A percentile compares a stretch with the other conserved stretches of the same genome.
phyloP scores from a whole-genome alignment of 164 flowering plant genomes.

The Aristolochia contorta region DNA sequence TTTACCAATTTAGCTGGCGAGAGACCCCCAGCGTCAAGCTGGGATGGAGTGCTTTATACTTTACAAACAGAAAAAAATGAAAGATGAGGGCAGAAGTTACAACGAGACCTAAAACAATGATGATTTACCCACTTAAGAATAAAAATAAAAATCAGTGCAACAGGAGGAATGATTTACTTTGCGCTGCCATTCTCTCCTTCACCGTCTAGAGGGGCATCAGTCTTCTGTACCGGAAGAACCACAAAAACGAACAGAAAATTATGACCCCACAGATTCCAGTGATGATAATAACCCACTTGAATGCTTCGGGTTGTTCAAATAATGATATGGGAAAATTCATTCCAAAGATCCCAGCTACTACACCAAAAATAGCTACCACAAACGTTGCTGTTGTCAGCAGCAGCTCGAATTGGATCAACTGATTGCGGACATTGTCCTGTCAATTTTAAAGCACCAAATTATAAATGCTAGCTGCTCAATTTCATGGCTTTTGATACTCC shows the following conservation, averaged over 20 bases:
- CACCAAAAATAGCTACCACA: conserved; percentile 90
- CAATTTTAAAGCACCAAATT: background rate
- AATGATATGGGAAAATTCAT: conserved; percentile 70
- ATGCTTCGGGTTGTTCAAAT: conserved; percentile 49
- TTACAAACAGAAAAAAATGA: too few relatives aligned
- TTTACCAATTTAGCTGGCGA: too few relatives aligned
- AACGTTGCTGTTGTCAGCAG: conserved; percentile 90
- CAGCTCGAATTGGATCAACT: conserved; percentile 91
- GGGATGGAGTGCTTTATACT: too few relatives aligned
- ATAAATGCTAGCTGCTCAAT: background rate
- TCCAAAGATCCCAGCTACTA: conserved; percentile 93
- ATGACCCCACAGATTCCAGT: conserved; percentile 49
- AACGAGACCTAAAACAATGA: too few relatives aligned
- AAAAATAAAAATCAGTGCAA: too few relatives aligned
- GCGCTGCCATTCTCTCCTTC: background rate
- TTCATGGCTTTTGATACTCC: background rate
- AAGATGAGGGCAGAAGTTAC: too few relatives aligned
- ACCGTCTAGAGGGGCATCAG: conserved; percentile 63
- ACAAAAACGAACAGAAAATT: conserved; percentile 57
- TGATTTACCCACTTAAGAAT: too few relatives aligned
- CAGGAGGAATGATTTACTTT: too few relatives aligned
- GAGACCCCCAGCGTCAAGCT: too few relatives aligned
- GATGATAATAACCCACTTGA: conserved; percentile 75
- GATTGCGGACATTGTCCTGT: conserved; percentile 95
- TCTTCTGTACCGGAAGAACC: conserved; percentile 75